Base-by-base conservation (phyloP, 2,329 filamentous ascomycete species). In the Fusarium sp. region DNA sequence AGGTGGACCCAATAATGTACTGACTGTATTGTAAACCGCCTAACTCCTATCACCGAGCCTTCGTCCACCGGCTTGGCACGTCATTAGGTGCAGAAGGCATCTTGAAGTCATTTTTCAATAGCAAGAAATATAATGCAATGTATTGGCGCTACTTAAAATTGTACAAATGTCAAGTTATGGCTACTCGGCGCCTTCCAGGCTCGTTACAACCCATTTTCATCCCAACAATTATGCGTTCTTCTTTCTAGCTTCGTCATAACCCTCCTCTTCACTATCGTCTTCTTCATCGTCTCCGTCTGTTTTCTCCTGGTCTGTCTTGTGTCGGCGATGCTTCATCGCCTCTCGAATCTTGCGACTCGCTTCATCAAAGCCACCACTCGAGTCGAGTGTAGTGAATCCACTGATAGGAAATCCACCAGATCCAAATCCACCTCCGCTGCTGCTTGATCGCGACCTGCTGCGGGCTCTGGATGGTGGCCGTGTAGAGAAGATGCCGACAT, bases 401-500 rank as follows among this genome's bases (percentile, higher is more conserved):
- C 89, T 89, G 65, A 95, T 80, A 2, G 88, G 87, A 76, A 93
- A 91, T 0, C 86, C 88, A 5, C 83, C 82, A 19, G 85, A 86
- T 6, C 89, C 88, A 58, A 89, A 84, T 1, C 88, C 85, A 26
- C 88, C 88, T 42, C 89, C 88, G 65, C 86, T 88, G 66, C 90
- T 93, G 78, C 91, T 89, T 74, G 89, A 93, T 52, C 91, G 86
- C 74, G 89, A 92, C 26, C 91, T 86, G 70, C 87, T 90, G 59
- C 90, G 87, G 53, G 88, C 90, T n/a, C 93, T 90, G 53, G 92
- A 97, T n/a, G 91, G 87, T 7, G 94, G 94, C 30, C 93, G 87
- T 18, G 93, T 96, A 4, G 94, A 93, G 82, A 98, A 99, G 81
- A 99, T 91, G 65, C 92, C 93, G 71, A 97, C 91, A 50, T 88